These are phyloP conservation scores for Albugo candida DNA, from an alignment of 352 stramenopile species.

Conservation along the genomic window DNA sequence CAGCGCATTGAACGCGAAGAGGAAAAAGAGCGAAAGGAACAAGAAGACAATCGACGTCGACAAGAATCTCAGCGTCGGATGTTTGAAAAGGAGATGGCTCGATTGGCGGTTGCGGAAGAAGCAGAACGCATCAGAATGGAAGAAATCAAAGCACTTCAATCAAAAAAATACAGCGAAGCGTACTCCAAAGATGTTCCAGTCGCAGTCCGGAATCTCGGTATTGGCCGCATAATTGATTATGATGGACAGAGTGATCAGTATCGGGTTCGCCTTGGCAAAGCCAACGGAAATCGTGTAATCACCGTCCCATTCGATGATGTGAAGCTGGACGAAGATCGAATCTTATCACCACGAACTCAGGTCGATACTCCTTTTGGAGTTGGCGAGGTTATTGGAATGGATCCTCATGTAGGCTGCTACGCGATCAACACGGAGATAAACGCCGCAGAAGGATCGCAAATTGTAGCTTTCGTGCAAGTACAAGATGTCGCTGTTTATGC, in stretches of 20 bases:
- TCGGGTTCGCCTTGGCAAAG: constrained; percentile 38
- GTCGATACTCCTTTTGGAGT: constrained; percentile 73
- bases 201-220: constrained; percentile 53
- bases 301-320: constrained; percentile 48
- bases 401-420: constrained; percentile 78
- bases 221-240: constrained; percentile 53
- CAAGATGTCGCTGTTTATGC: constrained; percentile 37
- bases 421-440: constrained; percentile 72
- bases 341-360: constrained; percentile 62
- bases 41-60: too few relatives aligned
- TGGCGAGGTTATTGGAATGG: constrained; percentile 61
- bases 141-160: constrained; percentile 12
- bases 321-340: constrained; percentile 69
- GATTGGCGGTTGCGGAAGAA: constrained; percentile 18
- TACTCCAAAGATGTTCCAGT: constrained; percentile 76
- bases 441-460: constrained; percentile 50
- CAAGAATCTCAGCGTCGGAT: constrained; percentile 12
- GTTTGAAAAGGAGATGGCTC: constrained; percentile 27
- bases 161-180: constrained; percentile 70
- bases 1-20: neutral
- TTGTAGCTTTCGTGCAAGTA: constrained; percentile 73
- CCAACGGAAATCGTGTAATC: constrained; percentile 52
- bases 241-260: constrained; percentile 60
- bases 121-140: neutral
- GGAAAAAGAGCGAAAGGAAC: constrained; percentile 1